Evolutionary conservation across 2,329 filamentous ascomycete genomes (phyloP).

Genomic region (Berkeleyomyces basicola): DNA sequence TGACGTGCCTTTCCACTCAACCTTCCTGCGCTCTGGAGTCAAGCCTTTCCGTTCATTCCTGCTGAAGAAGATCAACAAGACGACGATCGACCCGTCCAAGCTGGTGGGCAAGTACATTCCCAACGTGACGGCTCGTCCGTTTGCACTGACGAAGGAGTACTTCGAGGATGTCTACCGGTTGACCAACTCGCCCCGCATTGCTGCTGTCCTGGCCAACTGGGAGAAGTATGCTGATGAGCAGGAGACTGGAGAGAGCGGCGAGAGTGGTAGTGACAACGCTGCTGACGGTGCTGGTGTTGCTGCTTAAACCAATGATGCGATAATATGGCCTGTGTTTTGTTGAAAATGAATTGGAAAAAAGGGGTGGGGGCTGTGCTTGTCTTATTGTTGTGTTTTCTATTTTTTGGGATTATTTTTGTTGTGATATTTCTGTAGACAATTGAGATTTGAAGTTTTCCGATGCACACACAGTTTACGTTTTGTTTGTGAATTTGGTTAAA

Average conservation of each 20-base stretch:
- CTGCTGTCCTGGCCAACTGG: constrained; percentile 72
- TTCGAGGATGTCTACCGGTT: constrained; percentile 96
- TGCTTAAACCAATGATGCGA: not conserved
- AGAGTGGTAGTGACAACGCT: not conserved
- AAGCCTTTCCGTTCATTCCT: constrained; percentile 98
- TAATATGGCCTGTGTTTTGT: too few species aligned
- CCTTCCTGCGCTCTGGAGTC: constrained; percentile 91
- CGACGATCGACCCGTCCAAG: constrained; percentile 92
- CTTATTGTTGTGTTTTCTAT: not conserved
- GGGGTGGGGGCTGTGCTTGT: not conserved
- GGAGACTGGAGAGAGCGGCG: constrained; percentile 18
- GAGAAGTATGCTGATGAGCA: constrained; percentile 49
- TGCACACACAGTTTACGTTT: not conserved
- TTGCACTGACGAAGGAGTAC: constrained; percentile 94
- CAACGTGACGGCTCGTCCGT: constrained; percentile 92
- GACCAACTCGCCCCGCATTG: constrained; percentile 69
- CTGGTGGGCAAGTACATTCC: constrained; percentile 97
- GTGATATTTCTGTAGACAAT: not conserved
- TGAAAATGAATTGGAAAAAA: not conserved
- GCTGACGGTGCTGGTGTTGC: constrained; percentile 8
- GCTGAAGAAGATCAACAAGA: constrained; percentile 99
- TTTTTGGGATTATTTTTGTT: not conserved
- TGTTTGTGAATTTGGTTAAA: not conserved
- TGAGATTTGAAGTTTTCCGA: not conserved
- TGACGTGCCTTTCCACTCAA: constrained; percentile 97